Evolutionary conservation across 805 yeast species (phyloP), one percentile per base, ranked within the genome.

Genomic region (Pichia gijzeniarum): DNA sequence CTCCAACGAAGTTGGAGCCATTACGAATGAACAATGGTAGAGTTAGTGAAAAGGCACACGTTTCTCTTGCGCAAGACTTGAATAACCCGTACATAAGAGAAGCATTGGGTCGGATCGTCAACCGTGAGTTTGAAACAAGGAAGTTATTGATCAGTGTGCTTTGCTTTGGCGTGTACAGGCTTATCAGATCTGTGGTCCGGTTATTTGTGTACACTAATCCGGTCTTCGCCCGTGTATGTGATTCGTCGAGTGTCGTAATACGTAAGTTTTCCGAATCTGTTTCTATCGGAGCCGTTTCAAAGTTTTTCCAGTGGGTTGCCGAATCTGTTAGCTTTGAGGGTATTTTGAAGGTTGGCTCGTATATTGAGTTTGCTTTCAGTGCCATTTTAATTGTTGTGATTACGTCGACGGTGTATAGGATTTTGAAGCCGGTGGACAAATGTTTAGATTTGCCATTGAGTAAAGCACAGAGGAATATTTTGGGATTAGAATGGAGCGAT

Each of bases 371-470:
- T 28, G 28, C 55, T 2, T 41, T 63, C 2, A 58, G 60, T 35
- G 48, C 41, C 2, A 34, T 65, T 3, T 53, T 69, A 13, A 36
- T 56, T 2, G 46, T 61, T 37, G 62, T 65, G 43, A 58, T 71
- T 10, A 27, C 56, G 10, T 33, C 58, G 2, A 58, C 70, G 19
- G 25, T 60, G 3, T 48, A 64, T 34, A 59, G 55, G 37, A 51
- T 73, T 14, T 20, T 65, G 7, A 67, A 64, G 49, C 70, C 74
- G 1, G 69, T 65, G 48, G 80, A 76, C 51, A 72, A 71, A 52
- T 76, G 80, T 51, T 52, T 63, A 31, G 81, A 76, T 54, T 61
- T 76, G 47, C 79, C 79, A 3, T 64, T 76, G 48, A 70, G 64
- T 9, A 65, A 62, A 39, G 63, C 61, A 20, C 81, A 76, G 56